Conservation (phyloP, 495 filamentous ascomycete species). For the Copromyces sp. region DNA sequence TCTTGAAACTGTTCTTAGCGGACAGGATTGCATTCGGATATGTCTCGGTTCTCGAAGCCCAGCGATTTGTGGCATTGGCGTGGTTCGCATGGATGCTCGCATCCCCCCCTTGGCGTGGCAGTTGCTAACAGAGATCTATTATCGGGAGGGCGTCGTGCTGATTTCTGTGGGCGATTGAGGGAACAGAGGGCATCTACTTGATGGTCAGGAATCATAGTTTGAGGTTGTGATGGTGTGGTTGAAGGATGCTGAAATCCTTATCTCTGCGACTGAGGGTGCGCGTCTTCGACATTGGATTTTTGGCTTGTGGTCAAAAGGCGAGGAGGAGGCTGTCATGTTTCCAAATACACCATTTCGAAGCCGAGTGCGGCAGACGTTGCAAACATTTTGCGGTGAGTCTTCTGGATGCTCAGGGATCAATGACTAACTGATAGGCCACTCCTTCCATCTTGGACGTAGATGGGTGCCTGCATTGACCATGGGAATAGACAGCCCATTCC, state of each 20-base stretch:
- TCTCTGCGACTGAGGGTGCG: not conserved
- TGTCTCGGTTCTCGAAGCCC: slow-evolving; percentile 17
- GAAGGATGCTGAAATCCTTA: not conserved
- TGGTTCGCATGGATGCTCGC: slow-evolving; percentile 19
- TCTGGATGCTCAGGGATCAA: not conserved
- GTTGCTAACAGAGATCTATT: not conserved
- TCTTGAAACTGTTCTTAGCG: slow-evolving; percentile 27
- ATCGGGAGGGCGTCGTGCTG: not conserved
- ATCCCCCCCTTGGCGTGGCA: not conserved
- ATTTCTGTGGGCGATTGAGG: not conserved
- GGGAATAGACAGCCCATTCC: not conserved
- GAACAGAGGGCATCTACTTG: not conserved
- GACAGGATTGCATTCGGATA: slow-evolving; percentile 24
- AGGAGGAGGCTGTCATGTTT: not conserved
- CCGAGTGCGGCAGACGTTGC: not conserved
- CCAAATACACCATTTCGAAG: not conserved
- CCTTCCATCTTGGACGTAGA: not conserved
- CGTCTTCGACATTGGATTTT: not conserved
- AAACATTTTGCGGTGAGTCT: not conserved
- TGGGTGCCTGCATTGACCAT: not conserved
- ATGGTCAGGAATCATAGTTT: not conserved
- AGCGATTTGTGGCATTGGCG: slow-evolving; percentile 16
- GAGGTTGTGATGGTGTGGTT: not conserved
- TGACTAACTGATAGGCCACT: not conserved
- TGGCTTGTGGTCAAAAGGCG: not conserved